Evolutionary conservation across 2,329 filamentous ascomycete genomes (phyloP), one percentile per base, ranked within the genome.

Genomic region (Fusarium oxysporum): DNA sequence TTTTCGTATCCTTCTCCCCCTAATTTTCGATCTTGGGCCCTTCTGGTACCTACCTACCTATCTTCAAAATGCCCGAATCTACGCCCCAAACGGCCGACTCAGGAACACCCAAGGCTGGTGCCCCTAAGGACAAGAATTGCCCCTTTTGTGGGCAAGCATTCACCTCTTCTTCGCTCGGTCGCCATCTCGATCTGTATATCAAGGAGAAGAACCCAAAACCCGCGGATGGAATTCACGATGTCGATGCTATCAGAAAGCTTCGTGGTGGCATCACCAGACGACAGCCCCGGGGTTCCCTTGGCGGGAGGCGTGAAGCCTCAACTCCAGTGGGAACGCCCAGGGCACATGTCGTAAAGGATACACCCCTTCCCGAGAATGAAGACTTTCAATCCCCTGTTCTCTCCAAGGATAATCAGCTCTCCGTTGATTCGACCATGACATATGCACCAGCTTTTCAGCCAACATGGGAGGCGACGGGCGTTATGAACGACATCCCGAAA

Each of bases 141-240:
- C 93, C 92, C 40, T 98, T 94, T 84, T 98, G 96, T 82, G 88
- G 91, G 51, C 94, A 97, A 81, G 88, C 92, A 11, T 98, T 98
- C 80, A 98, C 96, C 21, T 98, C 95, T 3, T 97, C 95, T 21
- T 97, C 94, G 5, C 90, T 98, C 59, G 96, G 96, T 55, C 92
- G 96, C 50, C 96, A 98, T 83, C 91, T 98, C 74, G 96, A 98
- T 81, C 89, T 97, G 43, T 98, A 97, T 82, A 95, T 98, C 78
- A 95, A 95, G 79, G 92, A 95, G 66, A 97, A 95, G 84, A 98
- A 98, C 81, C 94, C 96, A 3, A 96, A 95, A 82, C 88, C 92
- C 3, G 85, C 92, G 11, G 96, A 98, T 83, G 95, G 95, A 55
- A 84, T 97, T 50, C 96, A 98, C 82, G 88, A 97, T 84, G 93